Base-by-base conservation (phyloP, 2,329 filamentous ascomycete species). In the Aspergillus uvarum region DNA sequence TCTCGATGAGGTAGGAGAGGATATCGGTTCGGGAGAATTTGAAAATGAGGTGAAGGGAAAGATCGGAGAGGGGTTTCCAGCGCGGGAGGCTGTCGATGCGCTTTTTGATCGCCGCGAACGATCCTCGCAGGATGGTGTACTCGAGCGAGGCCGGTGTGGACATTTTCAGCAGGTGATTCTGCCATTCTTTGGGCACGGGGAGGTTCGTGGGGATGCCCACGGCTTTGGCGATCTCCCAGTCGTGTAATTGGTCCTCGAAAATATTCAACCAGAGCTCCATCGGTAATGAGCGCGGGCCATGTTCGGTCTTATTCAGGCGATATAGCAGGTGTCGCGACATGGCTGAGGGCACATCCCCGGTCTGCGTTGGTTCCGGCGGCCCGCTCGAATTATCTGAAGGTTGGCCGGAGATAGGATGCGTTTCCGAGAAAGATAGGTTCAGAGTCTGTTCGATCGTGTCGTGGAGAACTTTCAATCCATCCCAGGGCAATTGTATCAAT, bases 251-350 rank as follows among this genome's bases (percentile, higher is more conserved):
- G 65, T 96, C 72, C 55, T 78, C 90, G 48, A 97, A 86, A 51
- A 98, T 89, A 59, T 94, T 89, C 32, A 89, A 89, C 92, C 93
- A 96, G 44, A 97, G 84, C 76, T 98, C 94, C 0, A 90, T 87
- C 0, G 94, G 94, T 1, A 98, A 80, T 7, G 70, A 70, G 29
- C 65, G 70, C 1, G 67, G 63, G 12, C 68, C 69, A 2, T 59
- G 59, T 55, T 67, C 66, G 5, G 60, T 51, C 19, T 62, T 67
- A 4, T 59, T 68, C 48, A 65, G 60, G 21, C 64, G 63, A n/a
- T 62, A 61, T 32, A 68, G 65, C 54, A 64, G 65, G 61, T 66
- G 66, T 59, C 61, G 65, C 26, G 50, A 70, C 61, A 62, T 60
- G 4, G 63, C 59, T 5, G 72, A 64, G 14, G 76, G 69, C 24